Evolutionary conservation across 1,284 basidiomycete species (phyloP).

Genomic region (Phlebopus sp.): DNA sequence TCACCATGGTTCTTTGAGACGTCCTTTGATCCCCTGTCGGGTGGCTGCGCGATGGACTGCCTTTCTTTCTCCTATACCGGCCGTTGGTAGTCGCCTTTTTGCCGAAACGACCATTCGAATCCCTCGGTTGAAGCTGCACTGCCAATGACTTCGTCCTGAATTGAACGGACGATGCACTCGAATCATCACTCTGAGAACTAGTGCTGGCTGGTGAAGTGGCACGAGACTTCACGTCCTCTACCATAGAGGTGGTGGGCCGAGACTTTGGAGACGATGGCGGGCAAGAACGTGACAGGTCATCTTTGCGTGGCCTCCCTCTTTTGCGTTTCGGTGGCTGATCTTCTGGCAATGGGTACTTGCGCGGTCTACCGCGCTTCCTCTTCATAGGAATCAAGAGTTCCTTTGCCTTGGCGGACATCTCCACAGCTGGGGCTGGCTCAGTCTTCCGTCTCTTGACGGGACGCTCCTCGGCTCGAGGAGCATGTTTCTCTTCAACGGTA

Average conservation of each 20-base stretch:
- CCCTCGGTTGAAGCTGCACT: constrained; percentile 48
- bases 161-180: constrained; percentile 25
- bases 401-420: constrained; percentile 37
- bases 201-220: constrained; percentile 20
- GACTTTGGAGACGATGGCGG: constrained; percentile 14
- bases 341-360: constrained; percentile 33
- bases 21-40: constrained; percentile 40
- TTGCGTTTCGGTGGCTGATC: constrained; percentile 35
- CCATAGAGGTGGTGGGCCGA: constrained; percentile 8
- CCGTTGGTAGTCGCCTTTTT: constrained; percentile 54
- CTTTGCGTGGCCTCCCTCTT: constrained; percentile 34
- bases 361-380: constrained; percentile 36
- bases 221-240: constrained; percentile 14
- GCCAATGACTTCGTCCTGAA: constrained; percentile 45
- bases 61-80: constrained; percentile 40
- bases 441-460: constrained; percentile 44
- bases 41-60: constrained; percentile 23
- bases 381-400: constrained; percentile 33
- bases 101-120: constrained; percentile 48
- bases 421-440: constrained; percentile 34
- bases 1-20: constrained; percentile 39
- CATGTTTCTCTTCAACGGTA: constrained; percentile 53
- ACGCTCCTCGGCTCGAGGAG: constrained; percentile 41
- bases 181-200: constrained; percentile 24
- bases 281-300: constrained; percentile 18